phyloP scores from a whole-genome alignment of 2,329 filamentous ascomycete species.

The Fonsecaea monophora region DNA sequence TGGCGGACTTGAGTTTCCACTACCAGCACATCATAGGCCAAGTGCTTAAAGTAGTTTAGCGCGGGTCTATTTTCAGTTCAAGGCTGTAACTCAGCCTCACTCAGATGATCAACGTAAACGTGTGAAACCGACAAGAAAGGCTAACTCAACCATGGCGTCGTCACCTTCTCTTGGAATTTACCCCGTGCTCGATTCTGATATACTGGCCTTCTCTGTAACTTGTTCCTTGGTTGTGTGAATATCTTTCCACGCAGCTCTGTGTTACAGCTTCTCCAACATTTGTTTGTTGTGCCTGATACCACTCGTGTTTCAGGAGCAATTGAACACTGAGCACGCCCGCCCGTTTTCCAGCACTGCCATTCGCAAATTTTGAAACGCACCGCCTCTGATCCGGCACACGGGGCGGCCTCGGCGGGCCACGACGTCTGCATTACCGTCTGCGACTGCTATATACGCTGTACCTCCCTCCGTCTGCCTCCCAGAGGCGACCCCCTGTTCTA shows the following conservation, averaged over 20 bases:
- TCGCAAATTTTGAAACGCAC: neutral
- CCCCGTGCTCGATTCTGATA: neutral
- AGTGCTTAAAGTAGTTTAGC: neutral
- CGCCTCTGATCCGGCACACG: neutral
- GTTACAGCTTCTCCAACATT: neutral
- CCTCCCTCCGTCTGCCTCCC: conserved; percentile 5
- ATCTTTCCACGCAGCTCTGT: neutral
- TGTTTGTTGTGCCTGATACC: neutral
- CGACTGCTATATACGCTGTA: neutral
- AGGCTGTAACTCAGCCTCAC: conserved; percentile 1
- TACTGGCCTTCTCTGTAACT: neutral
- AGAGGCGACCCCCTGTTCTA: conserved; percentile 4
- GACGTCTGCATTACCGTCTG: neutral
- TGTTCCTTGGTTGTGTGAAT: neutral
- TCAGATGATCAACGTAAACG: neutral
- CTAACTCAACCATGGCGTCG: neutral
- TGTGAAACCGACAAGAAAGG: conserved; percentile 2
- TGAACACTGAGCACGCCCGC: neutral
- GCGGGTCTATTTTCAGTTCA: neutral
- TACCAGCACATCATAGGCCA: neutral
- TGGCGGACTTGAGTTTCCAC: neutral
- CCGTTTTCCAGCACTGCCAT: neutral
- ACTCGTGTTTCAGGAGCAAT: neutral
- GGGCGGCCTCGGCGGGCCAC: neutral
- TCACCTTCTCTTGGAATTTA: neutral